Evolutionary conservation across 2,329 filamentous ascomycete genomes (phyloP).

Genomic region (Coleophoma crateriformis): DNA sequence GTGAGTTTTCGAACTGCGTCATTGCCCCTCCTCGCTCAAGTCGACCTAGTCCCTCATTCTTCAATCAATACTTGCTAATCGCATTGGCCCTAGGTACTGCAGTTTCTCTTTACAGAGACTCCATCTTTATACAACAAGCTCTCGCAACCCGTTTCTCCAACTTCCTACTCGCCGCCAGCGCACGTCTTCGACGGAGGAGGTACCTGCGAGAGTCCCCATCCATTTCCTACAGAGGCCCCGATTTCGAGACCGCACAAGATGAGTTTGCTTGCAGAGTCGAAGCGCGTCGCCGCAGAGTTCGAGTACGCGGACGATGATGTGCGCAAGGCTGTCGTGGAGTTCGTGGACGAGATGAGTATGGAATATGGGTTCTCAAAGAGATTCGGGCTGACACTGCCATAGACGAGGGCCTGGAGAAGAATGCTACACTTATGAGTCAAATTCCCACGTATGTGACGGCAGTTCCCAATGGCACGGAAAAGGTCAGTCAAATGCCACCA

Average conservation of each 20-base stretch:
- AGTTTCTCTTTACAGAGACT: slow-evolving; percentile 38
- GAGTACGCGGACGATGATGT: slow-evolving; percentile 75
- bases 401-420: slow-evolving; percentile 77
- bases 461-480: slow-evolving; percentile 95
- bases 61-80: no score
- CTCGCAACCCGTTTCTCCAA: slow-evolving; percentile 20
- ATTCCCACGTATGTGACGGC: slow-evolving; percentile 96
- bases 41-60: no score
- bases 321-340: slow-evolving; percentile 77
- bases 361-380: slow-evolving; percentile 19
- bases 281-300: slow-evolving; percentile 77
- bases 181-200: slow-evolving; percentile 33
- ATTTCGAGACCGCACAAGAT: slow-evolving; percentile 53
- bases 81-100: slow-evolving; percentile 35
- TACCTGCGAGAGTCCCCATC: slow-evolving; percentile 48
- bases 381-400: slow-evolving; percentile 1
- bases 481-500: slow-evolving; percentile 48
- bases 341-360: slow-evolving; percentile 76
- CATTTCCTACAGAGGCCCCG: slow-evolving; percentile 48
- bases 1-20: slow-evolving; percentile 13
- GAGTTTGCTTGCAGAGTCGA: slow-evolving; percentile 64
- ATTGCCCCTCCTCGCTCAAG: no score
- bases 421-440: slow-evolving; percentile 81
- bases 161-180: slow-evolving; percentile 36
- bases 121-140: slow-evolving; percentile 28